Evolutionary conservation across 805 yeast genomes (phyloP), one percentile per base, ranked within the genome.

Genomic region (Yarrowia osloensis): DNA sequence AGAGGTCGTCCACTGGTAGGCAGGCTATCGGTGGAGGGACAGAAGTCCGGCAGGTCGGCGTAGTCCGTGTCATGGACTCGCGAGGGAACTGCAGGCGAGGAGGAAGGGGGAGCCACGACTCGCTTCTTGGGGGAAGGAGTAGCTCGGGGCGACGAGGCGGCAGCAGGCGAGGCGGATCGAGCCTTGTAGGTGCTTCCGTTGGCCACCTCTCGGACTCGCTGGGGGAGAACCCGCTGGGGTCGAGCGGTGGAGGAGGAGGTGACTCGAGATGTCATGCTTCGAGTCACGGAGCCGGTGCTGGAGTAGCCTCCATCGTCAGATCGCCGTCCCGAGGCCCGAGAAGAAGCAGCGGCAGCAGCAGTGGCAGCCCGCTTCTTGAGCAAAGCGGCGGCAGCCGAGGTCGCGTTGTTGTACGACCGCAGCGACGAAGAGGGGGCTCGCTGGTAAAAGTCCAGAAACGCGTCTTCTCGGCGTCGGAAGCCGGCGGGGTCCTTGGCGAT

Each of bases 21-120:
- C 69, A 93, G 80, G 0, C 89, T 81, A 1, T 81, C 73, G 15
- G 85, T 71, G 21, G 89, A 81, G 3, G 98, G 98, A n/a, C 91
- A 86, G 77, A 82, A 91, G 77, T 92, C 97, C 40, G 92, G 92
- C 67, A 93, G 70, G 69, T 77, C 76, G 28, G 72, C 71, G 57
- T 69, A 65, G 50, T 73, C 74, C 44, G 77, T 71, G 68, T 80
- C 82, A 68, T 80, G 82, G 50, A 80, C 82, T 19, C 79, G 75
- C 50, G 76, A 70, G 17, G 73, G 71, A 4, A 50, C 67, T 5
- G 74, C 72, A 33, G 79, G 74, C 46, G 74, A 69, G 46, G 79
- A 71, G 80, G 83, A 84, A 71, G 85, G 85, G 71, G 66, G 54
- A 22, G 66, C 66, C 39, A 61, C 66, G 11, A 61, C 50, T 44